phyloP scores from a whole-genome alignment of 1,284 basidiomycete genomes.

The Athelia psychrophila region DNA sequence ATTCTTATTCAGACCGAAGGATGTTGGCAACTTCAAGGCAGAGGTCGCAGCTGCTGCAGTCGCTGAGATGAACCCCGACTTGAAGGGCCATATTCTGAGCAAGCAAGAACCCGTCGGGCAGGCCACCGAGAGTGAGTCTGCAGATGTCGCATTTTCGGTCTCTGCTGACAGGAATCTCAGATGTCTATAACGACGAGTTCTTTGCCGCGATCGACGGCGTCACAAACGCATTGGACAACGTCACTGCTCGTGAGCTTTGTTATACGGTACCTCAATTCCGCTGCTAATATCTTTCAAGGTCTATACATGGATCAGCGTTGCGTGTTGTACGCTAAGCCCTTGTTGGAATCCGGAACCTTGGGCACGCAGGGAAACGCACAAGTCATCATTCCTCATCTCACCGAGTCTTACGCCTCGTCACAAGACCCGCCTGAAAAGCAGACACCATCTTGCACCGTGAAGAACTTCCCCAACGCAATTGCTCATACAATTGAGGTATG shows the following conservation, averaged over 20 bases:
- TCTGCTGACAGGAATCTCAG: conserved; percentile 37
- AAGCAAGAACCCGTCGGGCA: conserved; percentile 95
- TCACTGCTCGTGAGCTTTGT: conserved; percentile 78
- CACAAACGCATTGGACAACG: conserved; percentile 99
- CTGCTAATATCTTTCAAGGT: conserved; percentile 41
- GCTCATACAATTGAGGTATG: conserved; percentile 96
- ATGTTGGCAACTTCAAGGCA: conserved; percentile 97
- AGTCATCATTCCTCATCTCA: conserved; percentile 93
- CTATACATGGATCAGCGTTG: conserved; percentile 99
- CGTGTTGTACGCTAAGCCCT: conserved; percentile 95
- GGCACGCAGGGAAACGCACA: conserved; percentile 99
- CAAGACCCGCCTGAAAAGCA: conserved; percentile 99
- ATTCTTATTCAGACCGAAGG: conserved; percentile 97
- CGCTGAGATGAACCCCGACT: conserved; percentile 93
- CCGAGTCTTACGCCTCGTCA: conserved; percentile 97
- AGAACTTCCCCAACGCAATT: conserved; percentile 99
- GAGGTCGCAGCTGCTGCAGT: conserved; percentile 94
- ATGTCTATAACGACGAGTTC: conserved; percentile 88
- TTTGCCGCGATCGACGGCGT: conserved; percentile 90
- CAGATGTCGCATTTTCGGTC: conserved; percentile 1
- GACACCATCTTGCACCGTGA: conserved; percentile 96
- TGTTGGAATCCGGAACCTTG: conserved; percentile 96
- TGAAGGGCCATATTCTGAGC: conserved; percentile 85
- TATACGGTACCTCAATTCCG: conserved; percentile 2
- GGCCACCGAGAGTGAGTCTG: conserved; percentile 82